Conservation (phyloP, 208 protist genomes). For the Wallacemonas sp. region DNA sequence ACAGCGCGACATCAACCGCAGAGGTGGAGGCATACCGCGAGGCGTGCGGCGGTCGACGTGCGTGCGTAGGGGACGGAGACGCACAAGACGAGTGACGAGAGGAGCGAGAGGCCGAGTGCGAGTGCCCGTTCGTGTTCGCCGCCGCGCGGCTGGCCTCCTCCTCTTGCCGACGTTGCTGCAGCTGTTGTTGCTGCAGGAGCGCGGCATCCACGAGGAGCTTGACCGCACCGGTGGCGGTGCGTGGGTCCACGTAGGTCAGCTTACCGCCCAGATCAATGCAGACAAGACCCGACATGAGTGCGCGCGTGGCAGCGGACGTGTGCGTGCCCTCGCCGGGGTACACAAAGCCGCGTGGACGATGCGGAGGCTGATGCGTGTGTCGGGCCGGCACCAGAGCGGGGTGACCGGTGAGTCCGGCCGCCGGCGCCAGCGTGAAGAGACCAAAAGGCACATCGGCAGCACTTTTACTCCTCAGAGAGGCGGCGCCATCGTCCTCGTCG, state of each 20-base stretch:
- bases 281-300: constrained; percentile 16
- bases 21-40: no score
- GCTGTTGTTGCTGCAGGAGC: constrained; percentile 24
- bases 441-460: no score
- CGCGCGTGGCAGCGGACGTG: neutral
- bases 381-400: neutral
- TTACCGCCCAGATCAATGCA: constrained; percentile 36
- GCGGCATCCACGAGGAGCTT: constrained; percentile 35
- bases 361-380: neutral
- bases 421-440: no score
- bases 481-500: no score
- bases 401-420: no score
- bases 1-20: no score
- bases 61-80: no score
- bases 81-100: no score
- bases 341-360: constrained; percentile 6
- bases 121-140: neutral
- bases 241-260: constrained; percentile 39
- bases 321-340: constrained; percentile 4
- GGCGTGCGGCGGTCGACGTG: no score
- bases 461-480: no score
- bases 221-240: constrained; percentile 28
- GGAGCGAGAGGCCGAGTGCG: neutral
- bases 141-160: neutral
- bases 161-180: neutral